Base-by-base conservation (phyloP, 208 protist genomes). In the Trypanosoma rangeli region DNA sequence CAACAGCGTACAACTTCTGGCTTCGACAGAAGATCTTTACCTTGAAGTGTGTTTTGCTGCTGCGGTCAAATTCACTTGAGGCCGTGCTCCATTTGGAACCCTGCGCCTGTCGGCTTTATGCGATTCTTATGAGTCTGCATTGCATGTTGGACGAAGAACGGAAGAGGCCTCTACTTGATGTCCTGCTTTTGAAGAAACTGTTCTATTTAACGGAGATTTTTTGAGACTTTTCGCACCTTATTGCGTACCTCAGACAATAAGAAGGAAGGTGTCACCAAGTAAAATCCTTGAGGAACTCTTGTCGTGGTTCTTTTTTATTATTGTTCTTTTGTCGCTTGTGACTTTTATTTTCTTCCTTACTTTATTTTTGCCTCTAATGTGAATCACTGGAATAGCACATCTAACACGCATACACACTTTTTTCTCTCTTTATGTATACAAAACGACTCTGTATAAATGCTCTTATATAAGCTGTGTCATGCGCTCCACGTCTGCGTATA, bases 1-100 rank as follows among this genome's bases (percentile, higher is more conserved):
- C 60, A 24, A 4, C 39, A 57, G 70, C 68, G 22, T 68, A 64
- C 29, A 70, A 24, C 15, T 60, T n/a, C 39, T 79, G 68, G 62
- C n/a, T 73, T 46, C 18, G 22, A 50, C 31, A 77, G 37, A 66
- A 22, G 31, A 54, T 68, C 18, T 60, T 58, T 9, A 35, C 22
- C 31, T 54, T 66, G 15, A 61, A 46, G 20, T 33, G 68, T 44
- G 20, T 12, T 53, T 24, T 61, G n/a, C 26, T 74, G 15, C n/a
- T 74, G 33, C 44, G 37, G 12, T 29, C 59, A 62, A 59, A 39
- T 61, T 74, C 58, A 33, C 42, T 74, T 7, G 49, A 66, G 24
- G 28, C 33, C 18, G 33, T 74, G 18, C 28, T 74, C 37, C 57
- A 66, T 50, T 33, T 74, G 49, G 62, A 74, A 5, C 48, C 68